Conservation (phyloP, 2,329 filamentous ascomycete species). For the Calonectria pseudoturangicola region DNA sequence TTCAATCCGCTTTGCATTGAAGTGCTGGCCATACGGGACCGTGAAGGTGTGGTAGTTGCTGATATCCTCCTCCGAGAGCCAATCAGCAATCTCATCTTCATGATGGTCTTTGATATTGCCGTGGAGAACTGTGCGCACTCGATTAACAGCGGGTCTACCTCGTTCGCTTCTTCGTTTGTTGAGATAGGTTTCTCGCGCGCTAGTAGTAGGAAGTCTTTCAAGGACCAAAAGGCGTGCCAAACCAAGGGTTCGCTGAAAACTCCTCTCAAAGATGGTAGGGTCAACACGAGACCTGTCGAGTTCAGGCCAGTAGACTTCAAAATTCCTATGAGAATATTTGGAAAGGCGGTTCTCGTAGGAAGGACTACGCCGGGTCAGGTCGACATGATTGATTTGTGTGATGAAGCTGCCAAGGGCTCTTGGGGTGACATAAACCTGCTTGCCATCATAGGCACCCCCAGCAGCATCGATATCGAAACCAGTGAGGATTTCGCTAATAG, state of each 20-base stretch:
- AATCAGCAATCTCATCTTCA: conserved; percentile 89
- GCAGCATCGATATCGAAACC: conserved; percentile 93
- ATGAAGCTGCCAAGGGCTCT: conserved; percentile 86
- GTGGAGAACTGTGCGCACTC: conserved; percentile 58
- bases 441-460: conserved; percentile 86
- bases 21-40: conserved; percentile 78
- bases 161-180: conserved; percentile 82
- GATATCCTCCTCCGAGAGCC: conserved; percentile 85
- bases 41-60: conserved; percentile 88
- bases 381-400: conserved; percentile 87
- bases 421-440: conserved; percentile 86
- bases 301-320: conserved; percentile 87
- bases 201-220: conserved; percentile 83
- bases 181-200: conserved; percentile 82
- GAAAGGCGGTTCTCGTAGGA: conserved; percentile 92
- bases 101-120: conserved; percentile 86
- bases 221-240: conserved; percentile 87
- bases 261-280: conserved; percentile 90
- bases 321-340: conserved; percentile 89
- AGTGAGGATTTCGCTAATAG: conserved; percentile 87
- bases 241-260: conserved; percentile 84
- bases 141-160: conserved; percentile 76
- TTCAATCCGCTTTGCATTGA: conserved; percentile 83
- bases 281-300: conserved; percentile 86
- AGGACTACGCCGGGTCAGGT: conserved; percentile 85